Conservation (phyloP, 2,329 filamentous ascomycete genomes). For the Chalara sp. region DNA sequence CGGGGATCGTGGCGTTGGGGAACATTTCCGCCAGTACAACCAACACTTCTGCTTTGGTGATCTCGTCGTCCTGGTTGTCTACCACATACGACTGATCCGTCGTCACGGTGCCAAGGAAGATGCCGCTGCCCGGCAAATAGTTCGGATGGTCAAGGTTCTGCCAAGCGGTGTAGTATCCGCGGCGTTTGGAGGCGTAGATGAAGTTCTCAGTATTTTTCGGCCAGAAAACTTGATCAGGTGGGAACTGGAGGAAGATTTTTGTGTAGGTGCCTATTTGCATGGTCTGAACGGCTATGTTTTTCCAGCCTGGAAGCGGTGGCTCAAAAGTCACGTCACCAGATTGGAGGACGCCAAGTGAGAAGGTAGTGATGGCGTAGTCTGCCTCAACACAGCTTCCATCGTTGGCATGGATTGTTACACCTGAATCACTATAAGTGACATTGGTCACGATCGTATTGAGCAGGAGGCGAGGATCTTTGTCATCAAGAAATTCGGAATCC, state of each 20-base stretch:
- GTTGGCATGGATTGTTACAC: constrained; percentile 45
- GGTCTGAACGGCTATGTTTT: constrained; percentile 53
- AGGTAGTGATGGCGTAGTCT: constrained; percentile 58
- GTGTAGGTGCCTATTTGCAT: constrained; percentile 68
- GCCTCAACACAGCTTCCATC: constrained; percentile 50
- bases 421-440: constrained; percentile 43
- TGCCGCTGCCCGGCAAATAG: constrained; percentile 54
- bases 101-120: constrained; percentile 59
- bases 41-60: constrained; percentile 34
- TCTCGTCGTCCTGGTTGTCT: constrained; percentile 51
- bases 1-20: constrained; percentile 36
- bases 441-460: constrained; percentile 51
- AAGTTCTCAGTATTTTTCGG: constrained; percentile 40
- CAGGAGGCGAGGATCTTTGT: constrained; percentile 48
- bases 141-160: constrained; percentile 52
- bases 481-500: constrained; percentile 47
- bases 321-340: constrained; percentile 50
- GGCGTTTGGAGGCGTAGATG: constrained; percentile 12
- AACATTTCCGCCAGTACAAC: constrained; percentile 34
- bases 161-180: constrained; percentile 48
- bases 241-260: constrained; percentile 65
- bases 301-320: constrained; percentile 56
- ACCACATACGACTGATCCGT: constrained; percentile 47
- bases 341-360: constrained; percentile 63
- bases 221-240: constrained; percentile 55